A percentile compares a stretch with the other conserved stretches of the same genome.
Conservation (phyloP, 371 early-diverging fungal genomes). For the Circinella umbellata region DNA sequence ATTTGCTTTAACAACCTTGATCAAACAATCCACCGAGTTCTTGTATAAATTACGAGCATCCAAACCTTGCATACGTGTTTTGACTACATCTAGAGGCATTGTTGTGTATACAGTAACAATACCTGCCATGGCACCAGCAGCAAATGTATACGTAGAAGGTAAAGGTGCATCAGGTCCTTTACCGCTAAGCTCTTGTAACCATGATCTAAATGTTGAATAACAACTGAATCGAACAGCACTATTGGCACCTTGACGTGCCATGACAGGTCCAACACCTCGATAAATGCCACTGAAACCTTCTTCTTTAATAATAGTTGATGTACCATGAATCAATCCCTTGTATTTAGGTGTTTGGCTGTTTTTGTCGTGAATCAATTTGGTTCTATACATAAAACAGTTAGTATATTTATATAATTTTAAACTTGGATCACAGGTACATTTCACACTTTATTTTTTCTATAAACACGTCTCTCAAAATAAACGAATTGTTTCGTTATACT, state of each 20-base stretch:
- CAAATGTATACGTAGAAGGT: constrained; percentile 74
- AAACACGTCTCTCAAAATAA: constrained; percentile 19
- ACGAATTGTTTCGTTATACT: constrained; percentile 18
- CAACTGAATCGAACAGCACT: constrained; percentile 88
- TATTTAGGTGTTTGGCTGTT: constrained; percentile 72
- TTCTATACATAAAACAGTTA: constrained; percentile 41
- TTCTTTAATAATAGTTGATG: constrained; percentile 60
- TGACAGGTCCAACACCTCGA: constrained; percentile 87
- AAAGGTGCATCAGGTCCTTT: constrained; percentile 47
- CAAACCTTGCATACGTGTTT: constrained; percentile 92
- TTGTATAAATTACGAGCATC: constrained; percentile 71
- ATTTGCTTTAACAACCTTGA: constrained; percentile 73
- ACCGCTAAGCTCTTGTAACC: constrained; percentile 46
- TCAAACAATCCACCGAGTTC: constrained; percentile 75
- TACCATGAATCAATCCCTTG: constrained; percentile 82
- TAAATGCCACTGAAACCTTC: constrained; percentile 89
- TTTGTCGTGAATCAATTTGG: constrained; percentile 84
- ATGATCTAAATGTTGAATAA: constrained; percentile 79
- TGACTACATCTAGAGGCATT: constrained; percentile 94
- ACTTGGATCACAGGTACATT: too few relatives aligned
- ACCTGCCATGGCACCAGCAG: constrained; percentile 84
- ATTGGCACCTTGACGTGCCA: constrained; percentile 93
- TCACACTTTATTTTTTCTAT: not conserved
- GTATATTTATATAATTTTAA: too few relatives aligned
- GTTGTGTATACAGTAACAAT: constrained; percentile 91